These are phyloP conservation scores for Metschnikowia shivogae DNA, from an alignment of 805 yeast genomes.

Conservation along the genomic window DNA sequence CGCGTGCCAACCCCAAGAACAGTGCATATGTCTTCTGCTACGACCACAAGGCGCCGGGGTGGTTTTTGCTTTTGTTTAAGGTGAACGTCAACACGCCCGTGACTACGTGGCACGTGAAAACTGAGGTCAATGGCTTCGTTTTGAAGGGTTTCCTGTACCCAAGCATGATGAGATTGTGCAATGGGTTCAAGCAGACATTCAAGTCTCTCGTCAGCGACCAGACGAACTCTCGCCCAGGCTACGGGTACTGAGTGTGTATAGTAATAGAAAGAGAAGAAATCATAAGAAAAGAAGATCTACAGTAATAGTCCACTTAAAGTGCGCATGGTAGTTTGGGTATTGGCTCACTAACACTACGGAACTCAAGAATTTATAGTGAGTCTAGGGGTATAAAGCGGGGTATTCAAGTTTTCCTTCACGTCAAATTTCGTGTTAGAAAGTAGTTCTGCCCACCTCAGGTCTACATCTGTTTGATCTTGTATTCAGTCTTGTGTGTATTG, in stretches of 20 bases:
- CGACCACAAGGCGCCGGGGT: slow-evolving; percentile 91
- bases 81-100: slow-evolving; percentile 65
- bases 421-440: no score
- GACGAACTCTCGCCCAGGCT: slow-evolving; percentile 15
- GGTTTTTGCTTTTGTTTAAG: slow-evolving; percentile 84
- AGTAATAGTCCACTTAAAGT: background rate
- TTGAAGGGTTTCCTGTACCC: slow-evolving; percentile 79
- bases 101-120: slow-evolving; percentile 85
- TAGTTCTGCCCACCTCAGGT: no score
- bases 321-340: background rate
- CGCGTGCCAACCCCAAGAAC: slow-evolving; percentile 85
- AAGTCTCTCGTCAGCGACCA: slow-evolving; percentile 30
- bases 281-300: no score
- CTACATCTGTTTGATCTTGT: no score
- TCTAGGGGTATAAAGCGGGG: no score
- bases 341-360: background rate
- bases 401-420: no score
- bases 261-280: background rate
- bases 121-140: slow-evolving; percentile 82
- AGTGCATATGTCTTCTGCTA: slow-evolving; percentile 88
- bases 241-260: slow-evolving; percentile 11
- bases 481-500: no score
- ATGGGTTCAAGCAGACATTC: slow-evolving; percentile 82
- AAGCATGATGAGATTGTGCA: slow-evolving; percentile 82
- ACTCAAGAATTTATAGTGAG: no score